Conservation (phyloP, 2,329 filamentous ascomycete genomes). For the Penicillium psychrosexuale region DNA sequence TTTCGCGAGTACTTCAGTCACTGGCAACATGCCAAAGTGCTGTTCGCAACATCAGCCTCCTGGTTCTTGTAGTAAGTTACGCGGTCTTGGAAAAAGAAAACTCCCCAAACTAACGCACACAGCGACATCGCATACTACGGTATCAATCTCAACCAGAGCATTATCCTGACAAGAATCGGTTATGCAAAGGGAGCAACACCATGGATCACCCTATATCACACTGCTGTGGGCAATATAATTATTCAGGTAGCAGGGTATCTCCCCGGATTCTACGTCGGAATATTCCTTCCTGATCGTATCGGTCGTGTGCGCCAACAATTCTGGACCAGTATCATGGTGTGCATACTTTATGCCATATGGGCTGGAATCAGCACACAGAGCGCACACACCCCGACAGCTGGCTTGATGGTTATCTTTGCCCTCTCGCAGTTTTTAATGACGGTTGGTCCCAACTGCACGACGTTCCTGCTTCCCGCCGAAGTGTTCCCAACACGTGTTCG, state of each 20-base stretch:
- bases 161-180: conserved; percentile 33
- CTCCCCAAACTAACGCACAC: background rate
- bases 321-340: conserved; percentile 18
- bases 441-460: background rate
- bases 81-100: background rate
- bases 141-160: conserved; percentile 36
- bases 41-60: conserved; percentile 31
- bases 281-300: conserved; percentile 25
- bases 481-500: background rate
- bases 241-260: conserved; percentile 23
- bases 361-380: conserved; percentile 23
- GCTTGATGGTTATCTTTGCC: conserved; percentile 28
- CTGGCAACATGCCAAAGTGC: conserved; percentile 33
- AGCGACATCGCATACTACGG: conserved; percentile 35
- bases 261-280: conserved; percentile 24
- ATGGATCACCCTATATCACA: conserved; percentile 35
- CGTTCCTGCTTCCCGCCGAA: background rate
- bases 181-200: conserved; percentile 30
- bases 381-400: conserved; percentile 24
- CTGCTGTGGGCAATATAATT: conserved; percentile 37
- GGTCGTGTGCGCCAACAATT: conserved; percentile 24
- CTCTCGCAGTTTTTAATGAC: conserved; percentile 29
- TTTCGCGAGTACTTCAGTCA: conserved; percentile 32
- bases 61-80: conserved; percentile 31
- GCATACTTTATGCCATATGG: conserved; percentile 30